phyloP scores from a whole-genome alignment of 2,329 filamentous ascomycete genomes.

The Hortaea werneckii region DNA sequence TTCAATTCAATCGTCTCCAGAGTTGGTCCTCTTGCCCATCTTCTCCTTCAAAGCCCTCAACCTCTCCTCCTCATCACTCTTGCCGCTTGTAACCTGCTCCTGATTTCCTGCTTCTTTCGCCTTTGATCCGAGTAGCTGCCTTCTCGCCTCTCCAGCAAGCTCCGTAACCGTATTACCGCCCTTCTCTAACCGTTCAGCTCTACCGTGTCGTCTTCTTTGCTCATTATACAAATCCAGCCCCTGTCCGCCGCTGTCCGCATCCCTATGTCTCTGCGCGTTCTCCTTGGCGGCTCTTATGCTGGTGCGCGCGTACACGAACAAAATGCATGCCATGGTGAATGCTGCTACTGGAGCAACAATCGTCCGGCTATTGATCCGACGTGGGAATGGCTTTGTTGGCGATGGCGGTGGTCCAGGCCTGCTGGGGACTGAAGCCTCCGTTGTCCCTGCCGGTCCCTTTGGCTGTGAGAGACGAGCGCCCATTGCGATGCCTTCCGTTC shows the following conservation, averaged over 20 bases:
- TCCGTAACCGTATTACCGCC: slow-evolving; percentile 23
- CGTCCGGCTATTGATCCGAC: slow-evolving; percentile 29
- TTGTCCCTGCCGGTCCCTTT: slow-evolving; percentile 32
- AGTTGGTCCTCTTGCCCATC: background rate
- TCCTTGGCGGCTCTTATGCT: slow-evolving; percentile 57
- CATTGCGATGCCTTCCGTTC: slow-evolving; percentile 21
- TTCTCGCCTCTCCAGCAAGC: slow-evolving; percentile 16
- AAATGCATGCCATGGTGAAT: slow-evolving; percentile 50
- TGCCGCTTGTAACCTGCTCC: slow-evolving; percentile 7
- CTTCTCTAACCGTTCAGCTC: slow-evolving; percentile 36
- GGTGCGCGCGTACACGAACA: slow-evolving; percentile 53
- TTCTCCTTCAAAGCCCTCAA: slow-evolving; percentile 29
- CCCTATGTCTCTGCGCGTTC: slow-evolving; percentile 51
- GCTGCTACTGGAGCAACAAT: slow-evolving; percentile 53
- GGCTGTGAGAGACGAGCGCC: slow-evolving; percentile 38
- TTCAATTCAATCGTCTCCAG: background rate
- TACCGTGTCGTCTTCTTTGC: slow-evolving; percentile 43
- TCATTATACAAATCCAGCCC: slow-evolving; percentile 43
- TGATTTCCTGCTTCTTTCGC: slow-evolving; percentile 9
- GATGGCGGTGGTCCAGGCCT: slow-evolving; percentile 25
- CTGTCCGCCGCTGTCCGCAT: slow-evolving; percentile 47
- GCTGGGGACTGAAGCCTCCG: slow-evolving; percentile 28
- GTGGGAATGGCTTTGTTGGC: slow-evolving; percentile 21
- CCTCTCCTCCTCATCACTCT: slow-evolving; percentile 28
- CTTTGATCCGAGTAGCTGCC: slow-evolving; percentile 17